These are phyloP conservation scores for Botrytis fragariae DNA, from an alignment of 2,329 filamentous ascomycete species.

Conservation along the genomic window DNA sequence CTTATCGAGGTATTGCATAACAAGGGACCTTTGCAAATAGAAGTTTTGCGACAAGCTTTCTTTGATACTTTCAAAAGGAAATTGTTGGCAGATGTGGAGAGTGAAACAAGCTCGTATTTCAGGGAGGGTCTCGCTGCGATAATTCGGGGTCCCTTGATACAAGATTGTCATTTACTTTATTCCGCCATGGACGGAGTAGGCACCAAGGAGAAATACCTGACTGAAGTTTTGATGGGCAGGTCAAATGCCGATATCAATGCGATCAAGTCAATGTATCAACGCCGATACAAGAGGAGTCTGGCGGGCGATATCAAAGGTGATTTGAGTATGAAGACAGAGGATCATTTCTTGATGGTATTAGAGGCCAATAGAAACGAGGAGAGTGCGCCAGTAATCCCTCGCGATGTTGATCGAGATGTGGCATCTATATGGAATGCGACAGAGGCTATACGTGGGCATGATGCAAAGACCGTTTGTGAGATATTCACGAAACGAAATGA, in stretches of 20 bases:
- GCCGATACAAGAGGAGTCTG: constrained; percentile 62
- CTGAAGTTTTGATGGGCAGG: constrained; percentile 79
- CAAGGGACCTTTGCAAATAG: constrained; percentile 76
- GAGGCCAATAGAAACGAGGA: constrained; percentile 75
- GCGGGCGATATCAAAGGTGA: constrained; percentile 74
- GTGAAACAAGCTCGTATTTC: constrained; percentile 74
- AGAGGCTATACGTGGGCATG: constrained; percentile 63
- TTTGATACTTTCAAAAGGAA: constrained; percentile 62
- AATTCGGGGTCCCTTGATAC: constrained; percentile 71
- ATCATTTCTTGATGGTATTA: constrained; percentile 80
- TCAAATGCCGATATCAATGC: constrained; percentile 84
- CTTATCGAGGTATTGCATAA: constrained; percentile 68
- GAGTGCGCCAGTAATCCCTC: constrained; percentile 66
- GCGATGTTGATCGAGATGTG: constrained; percentile 73
- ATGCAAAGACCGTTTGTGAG: constrained; percentile 73
- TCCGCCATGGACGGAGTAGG: constrained; percentile 75
- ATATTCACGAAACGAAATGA: constrained; percentile 76
- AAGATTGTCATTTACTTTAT: constrained; percentile 70
- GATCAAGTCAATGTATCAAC: constrained; percentile 77
- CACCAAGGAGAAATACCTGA: constrained; percentile 82
- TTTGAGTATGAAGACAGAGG: constrained; percentile 80
- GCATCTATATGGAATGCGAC: constrained; percentile 73
- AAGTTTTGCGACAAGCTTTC: constrained; percentile 66
- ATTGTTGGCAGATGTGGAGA: constrained; percentile 71
- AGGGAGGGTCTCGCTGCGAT: constrained; percentile 72